Conservation (phyloP, 2,329 filamentous ascomycete genomes). For the Ophiostoma tasmaniense region DNA sequence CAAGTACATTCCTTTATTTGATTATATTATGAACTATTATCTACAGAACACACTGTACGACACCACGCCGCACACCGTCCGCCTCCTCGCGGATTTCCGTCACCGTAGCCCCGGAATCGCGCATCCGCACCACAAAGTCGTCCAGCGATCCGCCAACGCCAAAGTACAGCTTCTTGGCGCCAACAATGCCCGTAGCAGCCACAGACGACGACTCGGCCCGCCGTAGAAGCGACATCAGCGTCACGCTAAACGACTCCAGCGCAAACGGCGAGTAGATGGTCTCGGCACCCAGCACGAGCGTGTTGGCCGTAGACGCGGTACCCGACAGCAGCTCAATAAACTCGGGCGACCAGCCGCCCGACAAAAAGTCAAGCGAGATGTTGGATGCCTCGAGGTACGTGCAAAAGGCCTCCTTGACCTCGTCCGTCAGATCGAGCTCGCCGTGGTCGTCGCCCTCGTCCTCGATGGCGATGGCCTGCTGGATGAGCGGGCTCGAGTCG, state of each 20-base stretch:
- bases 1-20: not conserved
- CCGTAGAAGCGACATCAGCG: conserved; percentile 51
- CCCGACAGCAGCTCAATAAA: no score
- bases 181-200: conserved; percentile 56
- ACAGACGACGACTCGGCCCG: conserved; percentile 24
- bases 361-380: conserved; percentile 58
- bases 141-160: conserved; percentile 76
- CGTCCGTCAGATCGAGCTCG: conserved; percentile 56
- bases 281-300: conserved; percentile 63
- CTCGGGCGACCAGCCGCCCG: conserved; percentile 62
- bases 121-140: conserved; percentile 54
- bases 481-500: conserved; percentile 27
- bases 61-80: conserved; percentile 52
- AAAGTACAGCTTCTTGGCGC: conserved; percentile 74
- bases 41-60: conserved; percentile 39
- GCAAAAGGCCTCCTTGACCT: conserved; percentile 51
- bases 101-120: conserved; percentile 40
- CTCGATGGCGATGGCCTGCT: conserved; percentile 40
- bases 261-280: conserved; percentile 76
- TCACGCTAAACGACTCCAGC: conserved; percentile 58
- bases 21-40: not conserved
- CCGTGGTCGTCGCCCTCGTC: conserved; percentile 51
- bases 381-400: conserved; percentile 39
- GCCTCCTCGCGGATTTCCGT: conserved; percentile 48
- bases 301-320: no score